phyloP scores from a whole-genome alignment of 192 early-diverging fungal species.

The Coemansia biformis region DNA sequence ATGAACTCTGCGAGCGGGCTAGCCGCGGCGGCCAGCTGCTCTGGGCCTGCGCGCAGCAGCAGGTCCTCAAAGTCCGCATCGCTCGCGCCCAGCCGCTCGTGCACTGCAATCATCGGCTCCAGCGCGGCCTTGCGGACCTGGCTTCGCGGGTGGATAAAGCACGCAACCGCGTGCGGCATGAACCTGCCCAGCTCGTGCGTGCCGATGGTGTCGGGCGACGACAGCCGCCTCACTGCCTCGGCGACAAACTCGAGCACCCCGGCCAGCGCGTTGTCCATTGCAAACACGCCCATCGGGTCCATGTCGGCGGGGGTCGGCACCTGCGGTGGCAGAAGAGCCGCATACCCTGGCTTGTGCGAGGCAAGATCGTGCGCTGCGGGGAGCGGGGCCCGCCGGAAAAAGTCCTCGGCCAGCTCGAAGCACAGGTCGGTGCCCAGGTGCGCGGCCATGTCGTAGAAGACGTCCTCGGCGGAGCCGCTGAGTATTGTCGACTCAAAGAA shows the following conservation, averaged over 20 bases:
- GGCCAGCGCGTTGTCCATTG: conserved; percentile 49
- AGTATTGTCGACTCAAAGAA: conserved; percentile 46
- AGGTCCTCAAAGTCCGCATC: conserved; percentile 35
- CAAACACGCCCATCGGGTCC: conserved; percentile 44
- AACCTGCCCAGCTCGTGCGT: conserved; percentile 29
- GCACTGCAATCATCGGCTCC: conserved; percentile 29
- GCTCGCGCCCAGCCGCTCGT: conserved; percentile 18
- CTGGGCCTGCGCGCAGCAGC: conserved; percentile 20
- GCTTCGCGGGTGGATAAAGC: conserved; percentile 44
- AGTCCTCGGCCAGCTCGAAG: conserved; percentile 42
- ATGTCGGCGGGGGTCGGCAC: conserved; percentile 15
- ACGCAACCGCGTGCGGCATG: conserved; percentile 34
- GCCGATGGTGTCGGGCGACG: conserved; percentile 17
- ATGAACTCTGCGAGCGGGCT: conserved; percentile 42
- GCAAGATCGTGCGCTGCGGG: conserved; percentile 12
- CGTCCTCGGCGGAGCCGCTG: conserved; percentile 48
- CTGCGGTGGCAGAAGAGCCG: conserved; percentile 6
- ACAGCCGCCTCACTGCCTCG: conserved; percentile 27
- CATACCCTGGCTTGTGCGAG: conserved; percentile 22
- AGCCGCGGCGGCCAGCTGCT: conserved; percentile 16
- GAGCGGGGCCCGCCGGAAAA: conserved; percentile 41
- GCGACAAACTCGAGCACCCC: conserved; percentile 46
- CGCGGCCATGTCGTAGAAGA: conserved; percentile 42
- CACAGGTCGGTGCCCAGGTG: conserved; percentile 42
- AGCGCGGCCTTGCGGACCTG: conserved; percentile 49